phyloP scores from a whole-genome alignment of 1,284 basidiomycete species.

The Ceratobasidium sp. region DNA sequence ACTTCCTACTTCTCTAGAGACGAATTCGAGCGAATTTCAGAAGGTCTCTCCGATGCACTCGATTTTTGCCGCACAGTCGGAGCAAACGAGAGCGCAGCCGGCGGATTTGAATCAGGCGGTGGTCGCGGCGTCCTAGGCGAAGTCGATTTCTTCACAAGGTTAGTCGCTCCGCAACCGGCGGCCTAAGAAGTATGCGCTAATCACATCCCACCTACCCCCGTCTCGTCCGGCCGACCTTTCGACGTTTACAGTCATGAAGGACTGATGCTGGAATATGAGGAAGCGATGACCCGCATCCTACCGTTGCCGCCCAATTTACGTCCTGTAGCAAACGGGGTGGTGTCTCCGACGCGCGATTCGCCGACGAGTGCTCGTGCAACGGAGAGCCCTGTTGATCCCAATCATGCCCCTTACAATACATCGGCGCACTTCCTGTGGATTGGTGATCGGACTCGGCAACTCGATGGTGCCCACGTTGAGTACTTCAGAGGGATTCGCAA shows the following conservation, averaged over 20 bases:
- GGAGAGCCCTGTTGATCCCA: background rate
- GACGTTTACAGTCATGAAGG: conserved; percentile 82
- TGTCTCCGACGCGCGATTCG: conserved; percentile 10
- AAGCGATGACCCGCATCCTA: conserved; percentile 84
- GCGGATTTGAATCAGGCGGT: conserved; percentile 66
- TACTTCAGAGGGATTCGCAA: conserved; percentile 95
- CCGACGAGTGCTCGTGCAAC: background rate
- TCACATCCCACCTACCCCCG: background rate
- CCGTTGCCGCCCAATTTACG: conserved; percentile 53
- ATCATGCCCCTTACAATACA: conserved; percentile 72
- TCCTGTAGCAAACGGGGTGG: conserved; percentile 8
- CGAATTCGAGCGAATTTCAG: conserved; percentile 88
- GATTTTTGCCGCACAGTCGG: conserved; percentile 95
- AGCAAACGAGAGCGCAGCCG: conserved; percentile 62
- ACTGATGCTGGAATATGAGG: conserved; percentile 92
- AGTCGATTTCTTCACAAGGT: conserved; percentile 95
- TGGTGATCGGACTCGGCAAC: conserved; percentile 94
- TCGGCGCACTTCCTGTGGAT: conserved; percentile 98
- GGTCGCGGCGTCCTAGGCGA: conserved; percentile 82
- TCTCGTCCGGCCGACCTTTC: conserved; percentile 1
- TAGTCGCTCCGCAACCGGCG: conserved; percentile 45
- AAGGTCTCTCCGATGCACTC: conserved; percentile 87
- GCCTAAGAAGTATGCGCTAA: conserved; percentile 7
- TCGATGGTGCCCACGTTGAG: conserved; percentile 94
- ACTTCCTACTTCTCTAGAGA: conserved; percentile 57